A percentile compares a stretch with the other conserved stretches of the same genome.
Evolutionary conservation across 2,329 filamentous ascomycete species (phyloP).

Genomic region (Nemania serpens): DNA sequence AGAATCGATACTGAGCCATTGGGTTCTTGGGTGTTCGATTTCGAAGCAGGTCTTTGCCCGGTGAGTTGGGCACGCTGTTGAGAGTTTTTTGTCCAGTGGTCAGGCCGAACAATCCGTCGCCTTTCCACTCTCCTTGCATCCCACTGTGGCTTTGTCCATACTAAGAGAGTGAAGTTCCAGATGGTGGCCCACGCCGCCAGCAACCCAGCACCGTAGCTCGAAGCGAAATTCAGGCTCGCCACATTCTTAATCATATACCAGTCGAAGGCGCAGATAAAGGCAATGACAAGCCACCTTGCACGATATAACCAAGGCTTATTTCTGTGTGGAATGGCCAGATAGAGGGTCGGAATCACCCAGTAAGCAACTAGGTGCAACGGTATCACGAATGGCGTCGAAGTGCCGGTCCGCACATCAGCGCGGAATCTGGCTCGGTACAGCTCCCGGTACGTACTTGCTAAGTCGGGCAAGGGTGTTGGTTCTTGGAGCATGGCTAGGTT

Average conservation of each 20-base stretch:
- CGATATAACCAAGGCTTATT: constrained; percentile 55
- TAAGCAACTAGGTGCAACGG: constrained; percentile 56
- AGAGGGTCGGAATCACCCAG: constrained; percentile 56
- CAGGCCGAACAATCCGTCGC: constrained; percentile 27
- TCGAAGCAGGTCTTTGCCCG: not conserved
- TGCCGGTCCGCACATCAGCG: constrained; percentile 45
- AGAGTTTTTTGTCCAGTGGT: not conserved
- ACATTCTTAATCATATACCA: constrained; percentile 46
- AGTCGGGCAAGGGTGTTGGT: constrained; percentile 22
- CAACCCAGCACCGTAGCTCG: constrained; percentile 57
- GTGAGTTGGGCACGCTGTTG: not conserved
- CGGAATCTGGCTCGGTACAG: constrained; percentile 38
- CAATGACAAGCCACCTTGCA: constrained; percentile 56
- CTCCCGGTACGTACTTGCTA: constrained; percentile 37
- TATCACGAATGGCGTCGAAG: constrained; percentile 54
- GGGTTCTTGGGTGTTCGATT: not conserved
- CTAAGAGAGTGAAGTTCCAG: constrained; percentile 53
- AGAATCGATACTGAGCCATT: not conserved
- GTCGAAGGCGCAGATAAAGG: constrained; percentile 50
- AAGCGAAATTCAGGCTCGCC: constrained; percentile 57
- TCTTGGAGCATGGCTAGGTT: constrained; percentile 17
- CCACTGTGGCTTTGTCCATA: constrained; percentile 61
- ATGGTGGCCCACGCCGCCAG: constrained; percentile 56
- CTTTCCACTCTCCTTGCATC: constrained; percentile 58
- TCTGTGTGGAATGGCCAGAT: constrained; percentile 60